Evolutionary conservation across 2,329 filamentous ascomycete species (phyloP), one percentile per base, ranked within the genome.

Genomic region (Emydomyces testavorans): DNA sequence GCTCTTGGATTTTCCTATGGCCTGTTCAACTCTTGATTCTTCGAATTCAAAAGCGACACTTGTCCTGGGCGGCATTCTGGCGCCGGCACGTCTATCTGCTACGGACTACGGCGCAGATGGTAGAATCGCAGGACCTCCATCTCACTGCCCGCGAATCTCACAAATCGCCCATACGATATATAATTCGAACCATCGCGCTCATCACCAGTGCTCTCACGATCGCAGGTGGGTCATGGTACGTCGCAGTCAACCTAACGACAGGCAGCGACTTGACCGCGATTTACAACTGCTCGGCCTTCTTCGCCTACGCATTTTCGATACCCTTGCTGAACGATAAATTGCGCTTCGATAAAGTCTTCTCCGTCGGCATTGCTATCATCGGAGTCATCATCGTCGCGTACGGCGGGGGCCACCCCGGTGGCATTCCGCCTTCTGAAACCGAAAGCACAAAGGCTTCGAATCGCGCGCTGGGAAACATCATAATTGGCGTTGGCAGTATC

Each of bases 211-310:
- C 89, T 5, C 74, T 98, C 49, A 98, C 92, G 2, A 72, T 96
- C 32, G 92, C 90, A 0, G 92, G 92, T 21, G 78, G 89, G 45
- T 90, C 83, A 58, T 98, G 92, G 92, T 98, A 96, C 61, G 75
- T 96, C 29, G 90, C 92, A 13, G 90, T 98, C 50, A 85, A 87
- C 66, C 70, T 94, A 72, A 98, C 92, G 1, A 94, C 85, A 2
- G 84, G 92, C 2, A 88, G 84, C 55, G 92, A 98, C 65, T 69
- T 98, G 58, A 98, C 92, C 0, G 92, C 92, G 46, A 98, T 98
- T 58, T 98, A 98, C 76, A 98, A 98, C 69, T 98, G 92, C 73
- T 94, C 86, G 46, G 90, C 92, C 50, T 98, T 98, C 68, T 98
- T 98, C 65, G 92, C 92, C 41, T 98, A 98, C 62, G 90, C 86